Conservation (phyloP, 2,329 filamentous ascomycete genomes). For the Grosmannia clavigera region DNA sequence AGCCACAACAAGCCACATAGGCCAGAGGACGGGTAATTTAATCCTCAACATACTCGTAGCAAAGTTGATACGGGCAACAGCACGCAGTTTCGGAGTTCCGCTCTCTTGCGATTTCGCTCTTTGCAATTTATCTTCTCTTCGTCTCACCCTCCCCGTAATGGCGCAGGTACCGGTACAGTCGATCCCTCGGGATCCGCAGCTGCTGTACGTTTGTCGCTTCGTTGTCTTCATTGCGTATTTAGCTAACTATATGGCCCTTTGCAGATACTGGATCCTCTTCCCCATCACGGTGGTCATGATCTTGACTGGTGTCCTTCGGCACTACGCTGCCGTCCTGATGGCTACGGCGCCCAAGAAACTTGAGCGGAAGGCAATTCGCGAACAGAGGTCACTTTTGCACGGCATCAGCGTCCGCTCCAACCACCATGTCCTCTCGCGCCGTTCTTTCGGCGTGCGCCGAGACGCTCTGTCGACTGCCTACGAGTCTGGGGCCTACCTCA, state of each 20-base stretch:
- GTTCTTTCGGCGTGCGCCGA: conserved; percentile 69
- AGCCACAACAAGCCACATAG: neutral
- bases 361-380: conserved; percentile 62
- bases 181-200: conserved; percentile 94
- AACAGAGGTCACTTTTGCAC: conserved; percentile 74
- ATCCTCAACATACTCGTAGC: neutral
- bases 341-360: conserved; percentile 72
- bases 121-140: neutral
- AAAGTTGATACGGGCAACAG: neutral
- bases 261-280: conserved; percentile 95
- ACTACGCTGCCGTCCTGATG: conserved; percentile 92
- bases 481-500: conserved; percentile 77
- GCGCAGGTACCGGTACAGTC: conserved; percentile 78
- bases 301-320: conserved; percentile 85
- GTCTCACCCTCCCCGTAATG: conserved; percentile 39
- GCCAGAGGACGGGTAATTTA: neutral
- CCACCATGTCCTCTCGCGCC: conserved; percentile 63
- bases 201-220: conserved; percentile 58
- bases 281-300: conserved; percentile 98
- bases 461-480: conserved; percentile 69
- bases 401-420: conserved; percentile 78
- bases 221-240: neutral
- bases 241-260: neutral
- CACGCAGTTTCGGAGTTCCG: neutral
- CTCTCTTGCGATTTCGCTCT: neutral